phyloP scores from a whole-genome alignment of 2,329 filamentous ascomycete genomes.

The Alternaria dauci region DNA sequence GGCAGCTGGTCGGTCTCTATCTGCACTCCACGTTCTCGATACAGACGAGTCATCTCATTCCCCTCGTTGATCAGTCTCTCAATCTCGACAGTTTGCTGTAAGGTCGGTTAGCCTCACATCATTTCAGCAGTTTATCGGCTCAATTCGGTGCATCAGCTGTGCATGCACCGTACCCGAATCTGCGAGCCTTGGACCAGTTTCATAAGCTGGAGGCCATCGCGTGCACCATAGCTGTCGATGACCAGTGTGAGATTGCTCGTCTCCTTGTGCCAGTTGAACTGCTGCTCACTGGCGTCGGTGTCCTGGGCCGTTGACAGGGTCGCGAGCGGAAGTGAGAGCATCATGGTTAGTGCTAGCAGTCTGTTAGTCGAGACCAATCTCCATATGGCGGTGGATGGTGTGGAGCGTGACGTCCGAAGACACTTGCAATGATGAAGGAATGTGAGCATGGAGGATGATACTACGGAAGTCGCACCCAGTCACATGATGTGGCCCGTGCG shows the following conservation, averaged over 20 bases:
- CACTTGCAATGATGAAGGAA: background rate
- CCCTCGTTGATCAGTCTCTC: conserved; percentile 33
- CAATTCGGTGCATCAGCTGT: background rate
- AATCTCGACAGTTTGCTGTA: conserved; percentile 35
- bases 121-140: background rate
- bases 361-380: conserved; percentile 11
- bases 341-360: conserved; percentile 18
- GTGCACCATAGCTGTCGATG: conserved; percentile 43
- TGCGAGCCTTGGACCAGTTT: conserved; percentile 54
- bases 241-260: conserved; percentile 43
- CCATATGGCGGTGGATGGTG: background rate
- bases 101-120: conserved; percentile 15
- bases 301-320: conserved; percentile 48
- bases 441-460: background rate
- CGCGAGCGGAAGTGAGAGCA: conserved; percentile 44
- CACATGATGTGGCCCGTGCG: conserved; percentile 30
- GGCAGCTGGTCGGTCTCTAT: conserved; percentile 53
- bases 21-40: conserved; percentile 36
- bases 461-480: conserved; percentile 29
- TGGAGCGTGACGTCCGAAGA: background rate
- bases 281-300: conserved; percentile 33
- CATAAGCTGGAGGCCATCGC: conserved; percentile 42
- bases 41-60: conserved; percentile 26
- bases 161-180: conserved; percentile 51
- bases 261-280: conserved; percentile 50